Evolutionary conservation across 1,139 yeast genomes (phyloP).

Genomic region (Candida sp.): DNA sequence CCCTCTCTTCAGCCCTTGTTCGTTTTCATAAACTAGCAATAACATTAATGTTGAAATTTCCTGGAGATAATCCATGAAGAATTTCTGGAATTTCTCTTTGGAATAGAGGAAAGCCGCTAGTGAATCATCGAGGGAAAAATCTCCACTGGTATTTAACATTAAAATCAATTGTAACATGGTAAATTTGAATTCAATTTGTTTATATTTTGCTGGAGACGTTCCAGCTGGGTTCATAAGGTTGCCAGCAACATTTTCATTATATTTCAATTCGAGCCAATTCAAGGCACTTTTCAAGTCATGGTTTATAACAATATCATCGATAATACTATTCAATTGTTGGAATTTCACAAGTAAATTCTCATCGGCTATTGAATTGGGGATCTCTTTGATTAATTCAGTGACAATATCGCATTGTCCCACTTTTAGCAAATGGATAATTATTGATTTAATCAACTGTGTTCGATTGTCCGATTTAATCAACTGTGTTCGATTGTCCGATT

Average conservation of each 20-base stretch:
- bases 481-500: conserved; percentile 28
- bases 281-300: conserved; percentile 36
- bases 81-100: conserved; percentile 46
- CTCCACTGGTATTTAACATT: conserved; percentile 27
- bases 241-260: conserved; percentile 10
- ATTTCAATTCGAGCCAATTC: conserved; percentile 31
- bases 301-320: conserved; percentile 28
- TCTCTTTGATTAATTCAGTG: conserved; percentile 25
- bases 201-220: conserved; percentile 3
- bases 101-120: conserved; percentile 56
- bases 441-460: conserved; percentile 37
- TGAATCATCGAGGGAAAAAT: conserved; percentile 21
- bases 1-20: conserved; percentile 15
- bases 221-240: neutral
- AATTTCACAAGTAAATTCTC: conserved; percentile 24
- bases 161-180: conserved; percentile 58
- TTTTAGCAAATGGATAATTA: conserved; percentile 38
- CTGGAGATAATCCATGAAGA: conserved; percentile 30
- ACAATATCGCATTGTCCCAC: conserved; percentile 41
- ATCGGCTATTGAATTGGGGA: conserved; percentile 19
- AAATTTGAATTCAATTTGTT: conserved; percentile 53
- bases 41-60: conserved; percentile 56
- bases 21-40: conserved; percentile 34
- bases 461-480: conserved; percentile 38
- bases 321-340: conserved; percentile 29